Conservation (phyloP, 2,329 filamentous ascomycete genomes). For the Colletotrichum sp. region DNA sequence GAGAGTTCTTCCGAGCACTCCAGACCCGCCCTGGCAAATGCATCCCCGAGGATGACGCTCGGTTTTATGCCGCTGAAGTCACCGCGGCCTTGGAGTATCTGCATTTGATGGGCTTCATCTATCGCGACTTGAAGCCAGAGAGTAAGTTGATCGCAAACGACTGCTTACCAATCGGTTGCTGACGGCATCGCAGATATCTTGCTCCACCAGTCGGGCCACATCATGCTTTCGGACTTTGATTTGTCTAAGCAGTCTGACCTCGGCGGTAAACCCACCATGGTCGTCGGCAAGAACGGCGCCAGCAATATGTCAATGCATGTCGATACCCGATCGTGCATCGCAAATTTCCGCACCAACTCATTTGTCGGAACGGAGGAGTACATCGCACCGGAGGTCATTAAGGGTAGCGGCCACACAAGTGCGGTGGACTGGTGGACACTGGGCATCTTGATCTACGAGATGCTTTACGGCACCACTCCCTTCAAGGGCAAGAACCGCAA, state of each 20-base stretch:
- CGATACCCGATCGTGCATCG: slow-evolving; percentile 97
- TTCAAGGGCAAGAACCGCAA: slow-evolving; percentile 99
- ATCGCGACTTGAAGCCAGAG: slow-evolving; percentile 96
- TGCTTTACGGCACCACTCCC: slow-evolving; percentile 97
- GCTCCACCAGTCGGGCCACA: slow-evolving; percentile 98
- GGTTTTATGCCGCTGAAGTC: slow-evolving; percentile 97
- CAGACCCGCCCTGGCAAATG: slow-evolving; percentile 97
- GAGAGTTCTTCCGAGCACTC: slow-evolving; percentile 95
- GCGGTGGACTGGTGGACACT: slow-evolving; percentile 99
- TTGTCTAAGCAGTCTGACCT: slow-evolving; percentile 96
- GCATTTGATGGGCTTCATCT: slow-evolving; percentile 99
- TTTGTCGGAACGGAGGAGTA: slow-evolving; percentile 99
- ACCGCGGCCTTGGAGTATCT: slow-evolving; percentile 96
- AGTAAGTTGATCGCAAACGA: slow-evolving; percentile 63
- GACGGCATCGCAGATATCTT: slow-evolving; percentile 74
- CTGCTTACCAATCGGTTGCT: slow-evolving; percentile 17
- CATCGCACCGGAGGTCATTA: slow-evolving; percentile 98
- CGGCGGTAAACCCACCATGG: slow-evolving; percentile 97
- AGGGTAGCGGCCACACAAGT: slow-evolving; percentile 96
- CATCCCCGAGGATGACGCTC: slow-evolving; percentile 93
- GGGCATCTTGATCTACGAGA: slow-evolving; percentile 97
- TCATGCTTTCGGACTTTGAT: slow-evolving; percentile 99
- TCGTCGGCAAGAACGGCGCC: slow-evolving; percentile 86
- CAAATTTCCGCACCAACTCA: slow-evolving; percentile 96
- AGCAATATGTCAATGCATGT: slow-evolving; percentile 91